These are phyloP conservation scores for Blastomyces silverae DNA, from an alignment of 2,329 filamentous ascomycete species.

Conservation along the genomic window DNA sequence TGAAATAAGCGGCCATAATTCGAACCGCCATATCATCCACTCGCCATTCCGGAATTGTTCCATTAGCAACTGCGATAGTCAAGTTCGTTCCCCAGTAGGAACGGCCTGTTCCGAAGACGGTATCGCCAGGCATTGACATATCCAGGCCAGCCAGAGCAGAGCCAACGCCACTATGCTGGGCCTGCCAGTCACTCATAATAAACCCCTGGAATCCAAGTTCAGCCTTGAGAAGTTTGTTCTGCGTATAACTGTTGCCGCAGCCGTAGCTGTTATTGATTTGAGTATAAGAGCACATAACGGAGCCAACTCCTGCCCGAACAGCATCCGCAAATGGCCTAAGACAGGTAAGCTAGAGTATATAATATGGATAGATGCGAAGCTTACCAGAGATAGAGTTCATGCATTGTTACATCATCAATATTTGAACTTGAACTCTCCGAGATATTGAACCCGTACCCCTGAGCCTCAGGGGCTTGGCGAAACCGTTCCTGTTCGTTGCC, in stretches of 20 bases:
- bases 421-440: slow-evolving; percentile 56
- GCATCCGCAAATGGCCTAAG: slow-evolving; percentile 60
- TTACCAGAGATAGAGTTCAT: slow-evolving; percentile 57
- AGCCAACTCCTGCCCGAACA: slow-evolving; percentile 57
- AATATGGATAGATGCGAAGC: slow-evolving; percentile 6
- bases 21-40: slow-evolving; percentile 88
- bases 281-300: slow-evolving; percentile 68
- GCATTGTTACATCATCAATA: slow-evolving; percentile 57
- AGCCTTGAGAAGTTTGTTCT: slow-evolving; percentile 59
- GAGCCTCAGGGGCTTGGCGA: slow-evolving; percentile 56
- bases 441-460: slow-evolving; percentile 56
- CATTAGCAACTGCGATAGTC: slow-evolving; percentile 80
- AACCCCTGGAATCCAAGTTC: slow-evolving; percentile 73
- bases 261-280: slow-evolving; percentile 62
- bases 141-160: slow-evolving; percentile 64
- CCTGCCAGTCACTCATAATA: slow-evolving; percentile 66
- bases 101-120: slow-evolving; percentile 62
- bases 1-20: slow-evolving; percentile 62
- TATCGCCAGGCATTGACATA: slow-evolving; percentile 82
- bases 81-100: slow-evolving; percentile 83
- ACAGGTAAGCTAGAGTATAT: slow-evolving; percentile 12
- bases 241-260: slow-evolving; percentile 56
- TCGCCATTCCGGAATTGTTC: slow-evolving; percentile 78
- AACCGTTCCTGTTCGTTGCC: slow-evolving; percentile 68
- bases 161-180: slow-evolving; percentile 64